Evolutionary conservation across 2,329 filamentous ascomycete species (phyloP).

Genomic region (Penicillium fuscoglaucum): DNA sequence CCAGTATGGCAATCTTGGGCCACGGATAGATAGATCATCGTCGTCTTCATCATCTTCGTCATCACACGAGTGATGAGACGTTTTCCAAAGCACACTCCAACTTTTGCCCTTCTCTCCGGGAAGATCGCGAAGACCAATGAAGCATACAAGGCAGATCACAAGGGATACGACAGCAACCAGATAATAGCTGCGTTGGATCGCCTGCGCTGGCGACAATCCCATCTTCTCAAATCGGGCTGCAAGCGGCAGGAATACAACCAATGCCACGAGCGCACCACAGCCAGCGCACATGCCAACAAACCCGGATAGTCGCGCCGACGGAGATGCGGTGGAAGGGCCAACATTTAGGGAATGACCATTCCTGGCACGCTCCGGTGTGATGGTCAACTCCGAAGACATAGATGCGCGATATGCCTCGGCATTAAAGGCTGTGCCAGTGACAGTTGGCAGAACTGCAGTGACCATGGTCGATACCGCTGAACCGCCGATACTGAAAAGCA

Average conservation of each 20-base stretch:
- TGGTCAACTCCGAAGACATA: slow-evolving; percentile 60
- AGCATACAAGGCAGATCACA: slow-evolving; percentile 70
- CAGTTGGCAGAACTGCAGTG: slow-evolving; percentile 82
- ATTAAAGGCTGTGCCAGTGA: slow-evolving; percentile 49
- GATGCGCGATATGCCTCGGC: slow-evolving; percentile 52
- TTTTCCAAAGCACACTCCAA: slow-evolving; percentile 55
- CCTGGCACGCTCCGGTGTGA: slow-evolving; percentile 54
- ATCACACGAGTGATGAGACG: background rate
- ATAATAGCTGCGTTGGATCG: slow-evolving; percentile 84
- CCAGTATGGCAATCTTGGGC: slow-evolving; percentile 36
- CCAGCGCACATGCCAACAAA: slow-evolving; percentile 92
- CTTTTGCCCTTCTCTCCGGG: slow-evolving; percentile 77
- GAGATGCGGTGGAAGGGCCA: slow-evolving; percentile 31
- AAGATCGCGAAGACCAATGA: slow-evolving; percentile 69
- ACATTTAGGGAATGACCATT: slow-evolving; percentile 11
- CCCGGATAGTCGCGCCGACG: slow-evolving; percentile 71
- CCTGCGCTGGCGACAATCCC: slow-evolving; percentile 70
- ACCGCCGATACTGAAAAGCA: slow-evolving; percentile 87
- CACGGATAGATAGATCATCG: background rate
- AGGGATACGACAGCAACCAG: slow-evolving; percentile 74
- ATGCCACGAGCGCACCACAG: slow-evolving; percentile 81
- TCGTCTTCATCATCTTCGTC: slow-evolving; percentile 11
- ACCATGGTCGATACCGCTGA: slow-evolving; percentile 98
- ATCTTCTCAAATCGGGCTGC: slow-evolving; percentile 75
- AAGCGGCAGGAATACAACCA: slow-evolving; percentile 80